These are phyloP conservation scores for Talaromyces sp. DNA, from an alignment of 2,329 filamentous ascomycete genomes.

Conservation along the genomic window DNA sequence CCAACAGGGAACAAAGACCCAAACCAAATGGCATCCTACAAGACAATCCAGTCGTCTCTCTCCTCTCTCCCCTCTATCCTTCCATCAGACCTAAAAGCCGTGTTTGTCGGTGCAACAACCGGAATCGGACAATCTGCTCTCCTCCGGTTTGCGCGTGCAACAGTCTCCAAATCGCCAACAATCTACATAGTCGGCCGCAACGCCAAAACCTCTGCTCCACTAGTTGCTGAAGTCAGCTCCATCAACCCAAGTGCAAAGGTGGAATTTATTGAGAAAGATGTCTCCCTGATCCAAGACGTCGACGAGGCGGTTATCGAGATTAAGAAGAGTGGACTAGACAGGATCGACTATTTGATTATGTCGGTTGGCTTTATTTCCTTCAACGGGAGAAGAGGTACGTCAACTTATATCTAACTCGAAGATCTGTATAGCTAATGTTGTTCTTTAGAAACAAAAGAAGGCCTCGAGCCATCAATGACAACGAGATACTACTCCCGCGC, in stretches of 20 bases:
- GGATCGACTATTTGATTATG: constrained; percentile 1
- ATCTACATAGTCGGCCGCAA: constrained; percentile 5
- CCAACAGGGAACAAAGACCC: background rate
- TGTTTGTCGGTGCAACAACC: constrained; percentile 7
- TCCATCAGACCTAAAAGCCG: background rate
- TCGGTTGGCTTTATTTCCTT: constrained; percentile 3
- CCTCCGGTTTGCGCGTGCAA: background rate
- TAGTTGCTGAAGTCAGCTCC: background rate
- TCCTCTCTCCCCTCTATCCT: background rate
- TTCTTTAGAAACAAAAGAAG: background rate
- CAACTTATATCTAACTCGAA: background rate
- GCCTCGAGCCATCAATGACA: background rate
- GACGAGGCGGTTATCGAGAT: background rate
- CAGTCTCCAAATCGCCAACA: background rate
- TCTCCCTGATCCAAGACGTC: background rate
- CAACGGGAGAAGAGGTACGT: background rate
- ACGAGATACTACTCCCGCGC: constrained; percentile 4
- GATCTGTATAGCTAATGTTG: background rate
- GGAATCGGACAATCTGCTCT: background rate
- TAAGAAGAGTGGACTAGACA: background rate
- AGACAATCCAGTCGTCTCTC: background rate
- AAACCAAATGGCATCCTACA: background rate
- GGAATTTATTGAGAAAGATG: background rate
- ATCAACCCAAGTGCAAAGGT: background rate
- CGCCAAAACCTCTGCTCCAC: background rate